These are phyloP conservation scores for Tricholoma matsutake DNA, from an alignment of 768 basidiomycete species.

Conservation along the genomic window DNA sequence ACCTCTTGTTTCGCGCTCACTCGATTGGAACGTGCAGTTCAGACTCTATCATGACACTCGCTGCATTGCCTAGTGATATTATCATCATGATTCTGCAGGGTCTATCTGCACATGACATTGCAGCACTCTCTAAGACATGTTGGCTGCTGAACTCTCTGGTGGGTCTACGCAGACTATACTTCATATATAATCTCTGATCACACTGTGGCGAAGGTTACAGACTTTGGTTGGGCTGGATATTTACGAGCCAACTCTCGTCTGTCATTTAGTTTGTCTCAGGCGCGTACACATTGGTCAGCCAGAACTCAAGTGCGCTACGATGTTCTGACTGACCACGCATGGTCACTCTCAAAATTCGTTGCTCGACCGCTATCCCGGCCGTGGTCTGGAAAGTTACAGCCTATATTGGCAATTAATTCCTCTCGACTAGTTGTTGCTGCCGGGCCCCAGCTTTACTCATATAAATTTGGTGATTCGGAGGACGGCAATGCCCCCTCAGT, in stretches of 20 bases:
- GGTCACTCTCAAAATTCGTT: conserved; percentile 49
- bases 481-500: conserved; percentile 40
- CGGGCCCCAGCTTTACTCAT: conserved; percentile 55
- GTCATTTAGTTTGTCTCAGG: conserved; percentile 47
- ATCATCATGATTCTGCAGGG: conserved; percentile 49
- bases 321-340: conserved; percentile 48
- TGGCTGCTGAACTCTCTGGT: conserved; percentile 42
- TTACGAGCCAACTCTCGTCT: conserved; percentile 49
- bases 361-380: conserved; percentile 61
- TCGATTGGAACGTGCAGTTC: neutral
- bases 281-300: conserved; percentile 43
- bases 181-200: conserved; percentile 3
- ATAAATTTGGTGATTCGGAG: conserved; percentile 38
- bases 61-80: conserved; percentile 51
- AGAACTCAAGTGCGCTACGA: conserved; percentile 47
- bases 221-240: conserved; percentile 58
- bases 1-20: neutral
- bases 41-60: conserved; percentile 22
- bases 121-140: conserved; percentile 39
- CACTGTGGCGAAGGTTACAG: conserved; percentile 45
- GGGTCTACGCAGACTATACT: conserved; percentile 18
- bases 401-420: conserved; percentile 51
- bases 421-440: conserved; percentile 61
- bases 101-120: conserved; percentile 42
- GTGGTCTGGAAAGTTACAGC: conserved; percentile 57